Conservation (phyloP, 2,329 filamentous ascomycete species). For the Stagonosporopsis tanaceti region DNA sequence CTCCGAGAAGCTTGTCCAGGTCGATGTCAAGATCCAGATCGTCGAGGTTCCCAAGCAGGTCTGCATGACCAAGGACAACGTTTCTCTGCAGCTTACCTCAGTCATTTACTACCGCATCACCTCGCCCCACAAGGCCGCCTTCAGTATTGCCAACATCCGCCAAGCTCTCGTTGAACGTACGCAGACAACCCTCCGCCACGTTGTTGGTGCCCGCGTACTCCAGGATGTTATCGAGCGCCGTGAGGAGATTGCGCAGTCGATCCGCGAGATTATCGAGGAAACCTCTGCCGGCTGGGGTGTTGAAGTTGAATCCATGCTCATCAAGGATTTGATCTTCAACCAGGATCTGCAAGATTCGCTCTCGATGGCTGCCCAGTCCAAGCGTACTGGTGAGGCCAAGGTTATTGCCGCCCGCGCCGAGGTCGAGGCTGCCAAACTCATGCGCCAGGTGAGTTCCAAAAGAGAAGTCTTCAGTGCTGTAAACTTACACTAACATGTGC, state of each 20-base stretch:
- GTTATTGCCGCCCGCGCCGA: conserved; percentile 97
- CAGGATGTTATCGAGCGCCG: conserved; percentile 99
- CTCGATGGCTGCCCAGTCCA: conserved; percentile 97
- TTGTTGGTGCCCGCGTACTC: conserved; percentile 91
- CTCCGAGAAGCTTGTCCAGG: conserved; percentile 85
- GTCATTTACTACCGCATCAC: conserved; percentile 99
- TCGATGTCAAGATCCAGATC: conserved; percentile 99
- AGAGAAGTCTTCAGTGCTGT: background rate
- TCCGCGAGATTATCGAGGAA: conserved; percentile 96
- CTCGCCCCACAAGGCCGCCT: conserved; percentile 94
- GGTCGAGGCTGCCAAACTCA: conserved; percentile 93
- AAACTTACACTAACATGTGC: conserved; percentile 31
- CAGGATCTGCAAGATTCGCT: conserved; percentile 94
- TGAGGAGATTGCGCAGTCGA: conserved; percentile 94
- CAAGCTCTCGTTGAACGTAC: conserved; percentile 98
- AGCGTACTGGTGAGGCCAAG: conserved; percentile 98
- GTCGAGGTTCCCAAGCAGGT: conserved; percentile 95
- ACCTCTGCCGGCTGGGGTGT: conserved; percentile 95
- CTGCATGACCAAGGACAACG: conserved; percentile 99
- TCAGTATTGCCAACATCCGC: conserved; percentile 92
- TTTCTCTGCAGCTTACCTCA: conserved; percentile 89
- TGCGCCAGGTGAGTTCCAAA: conserved; percentile 53
- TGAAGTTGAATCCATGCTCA: conserved; percentile 95
- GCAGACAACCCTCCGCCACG: conserved; percentile 95
- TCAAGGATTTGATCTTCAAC: conserved; percentile 99